A percentile compares a stretch with the other conserved stretches of the same genome.
Evolutionary conservation across 75 land plant species (phyloP).

Genomic region (Cupressus sempervirens): DNA sequence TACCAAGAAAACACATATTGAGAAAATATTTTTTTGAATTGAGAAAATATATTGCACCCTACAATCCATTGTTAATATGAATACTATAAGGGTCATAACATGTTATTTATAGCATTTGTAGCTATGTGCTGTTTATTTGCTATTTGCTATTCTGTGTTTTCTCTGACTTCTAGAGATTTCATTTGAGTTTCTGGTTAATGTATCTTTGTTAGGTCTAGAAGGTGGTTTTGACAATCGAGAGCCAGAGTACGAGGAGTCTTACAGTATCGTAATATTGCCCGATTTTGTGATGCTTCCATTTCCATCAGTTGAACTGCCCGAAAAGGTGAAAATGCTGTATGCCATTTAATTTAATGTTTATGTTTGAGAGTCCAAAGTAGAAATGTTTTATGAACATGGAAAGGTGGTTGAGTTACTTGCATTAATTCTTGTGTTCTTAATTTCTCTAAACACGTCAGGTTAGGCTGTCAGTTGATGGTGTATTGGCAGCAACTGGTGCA

Average conservation of each 20-base stretch:
- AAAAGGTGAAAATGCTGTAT: slow-evolving; percentile 58
- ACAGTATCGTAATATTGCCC: slow-evolving; percentile 82
- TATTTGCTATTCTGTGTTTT: not conserved
- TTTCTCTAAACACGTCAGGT: slow-evolving; percentile 45
- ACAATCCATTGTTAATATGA: no score
- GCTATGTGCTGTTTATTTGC: not conserved
- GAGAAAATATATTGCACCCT: not conserved
- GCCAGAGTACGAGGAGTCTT: slow-evolving; percentile 76
- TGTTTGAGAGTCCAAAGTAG: not conserved
- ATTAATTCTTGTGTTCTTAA: not conserved
- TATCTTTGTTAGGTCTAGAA: slow-evolving; percentile 63
- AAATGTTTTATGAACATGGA: not conserved
- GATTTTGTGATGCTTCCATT: slow-evolving; percentile 71
- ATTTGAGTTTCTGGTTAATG: not conserved
- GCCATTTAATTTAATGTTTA: not conserved
- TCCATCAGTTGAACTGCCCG: slow-evolving; percentile 95
- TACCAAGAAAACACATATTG: not conserved
- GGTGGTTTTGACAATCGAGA: slow-evolving; percentile 95
- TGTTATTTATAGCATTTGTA: not conserved
- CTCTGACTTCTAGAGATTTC: not conserved
- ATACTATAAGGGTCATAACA: not conserved
- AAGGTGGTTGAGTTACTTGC: not conserved
- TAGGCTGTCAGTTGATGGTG: slow-evolving; percentile 91
- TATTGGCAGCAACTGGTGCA: slow-evolving; percentile 77
- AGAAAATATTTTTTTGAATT: no score